phyloP scores from a whole-genome alignment of 306 rosid species.

The Macrotyloma uniflorum region DNA sequence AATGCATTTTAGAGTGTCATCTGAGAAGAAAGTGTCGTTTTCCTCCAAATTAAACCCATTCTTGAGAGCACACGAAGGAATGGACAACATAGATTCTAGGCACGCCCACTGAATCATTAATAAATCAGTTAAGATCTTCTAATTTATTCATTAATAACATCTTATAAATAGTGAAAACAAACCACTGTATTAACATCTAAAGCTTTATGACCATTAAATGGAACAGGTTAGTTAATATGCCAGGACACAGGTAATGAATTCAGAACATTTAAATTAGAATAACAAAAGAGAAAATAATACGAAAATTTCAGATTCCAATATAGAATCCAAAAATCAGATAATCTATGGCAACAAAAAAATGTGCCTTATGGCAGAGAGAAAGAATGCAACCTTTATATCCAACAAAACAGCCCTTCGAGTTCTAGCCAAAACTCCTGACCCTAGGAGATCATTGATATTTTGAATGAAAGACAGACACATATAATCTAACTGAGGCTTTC shows the following conservation, averaged over 20 bases:
- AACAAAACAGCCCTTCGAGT: slow-evolving; percentile 83
- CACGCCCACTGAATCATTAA: slow-evolving; percentile 80
- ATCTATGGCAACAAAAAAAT: not conserved
- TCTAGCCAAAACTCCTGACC: slow-evolving; percentile 75
- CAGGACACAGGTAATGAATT: slow-evolving; percentile 22
- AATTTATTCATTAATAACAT: slow-evolving; percentile 21
- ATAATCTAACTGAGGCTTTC: slow-evolving; percentile 62
- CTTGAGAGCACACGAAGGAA: slow-evolving; percentile 60
- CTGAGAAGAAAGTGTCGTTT: slow-evolving; percentile 50
- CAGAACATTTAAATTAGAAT: slow-evolving; percentile 21
- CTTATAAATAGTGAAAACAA: slow-evolving; percentile 9
- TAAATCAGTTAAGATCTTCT: slow-evolving; percentile 33
- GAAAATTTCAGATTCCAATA: not conserved
- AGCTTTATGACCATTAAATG: slow-evolving; percentile 16
- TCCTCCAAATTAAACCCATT: slow-evolving; percentile 55
- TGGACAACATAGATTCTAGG: slow-evolving; percentile 78
- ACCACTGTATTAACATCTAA: not conserved
- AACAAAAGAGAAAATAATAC: slow-evolving; percentile 10
- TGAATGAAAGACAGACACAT: slow-evolving; percentile 63
- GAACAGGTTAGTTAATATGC: slow-evolving; percentile 2
- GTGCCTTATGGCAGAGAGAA: not conserved
- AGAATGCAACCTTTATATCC: slow-evolving; percentile 75
- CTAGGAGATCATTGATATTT: slow-evolving; percentile 67
- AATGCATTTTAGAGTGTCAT: slow-evolving; percentile 65
- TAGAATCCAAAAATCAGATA: slow-evolving; percentile 25